phyloP scores from a whole-genome alignment of 176 grass and related monocot species.

The Saccharum officinarum region DNA sequence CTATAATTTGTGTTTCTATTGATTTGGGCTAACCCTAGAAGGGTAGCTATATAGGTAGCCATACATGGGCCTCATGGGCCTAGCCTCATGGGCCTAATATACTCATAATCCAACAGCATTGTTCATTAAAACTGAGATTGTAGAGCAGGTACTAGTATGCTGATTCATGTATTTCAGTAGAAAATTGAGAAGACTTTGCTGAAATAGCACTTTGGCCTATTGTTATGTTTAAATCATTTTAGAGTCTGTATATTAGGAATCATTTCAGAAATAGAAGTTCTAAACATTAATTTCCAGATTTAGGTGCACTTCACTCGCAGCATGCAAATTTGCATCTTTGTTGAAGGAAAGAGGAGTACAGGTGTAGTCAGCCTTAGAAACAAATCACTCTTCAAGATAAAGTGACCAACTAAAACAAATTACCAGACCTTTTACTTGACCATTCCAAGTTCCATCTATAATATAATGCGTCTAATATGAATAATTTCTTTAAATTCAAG shows the following conservation, averaged over 20 bases:
- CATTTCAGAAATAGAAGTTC: background rate
- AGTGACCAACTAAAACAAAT: background rate
- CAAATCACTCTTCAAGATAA: background rate
- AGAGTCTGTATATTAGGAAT: background rate
- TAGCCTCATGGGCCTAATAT: too few species aligned
- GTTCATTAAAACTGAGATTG: background rate
- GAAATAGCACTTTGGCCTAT: background rate
- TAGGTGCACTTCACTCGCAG: background rate
- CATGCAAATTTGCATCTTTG: background rate
- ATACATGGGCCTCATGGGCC: too few species aligned
- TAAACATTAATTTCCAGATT: background rate
- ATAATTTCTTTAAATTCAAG: slow-evolving; percentile 46
- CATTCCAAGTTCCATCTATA: background rate
- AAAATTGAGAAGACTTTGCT: background rate
- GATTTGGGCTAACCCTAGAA: too few species aligned
- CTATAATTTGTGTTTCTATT: too few species aligned
- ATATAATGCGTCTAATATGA: slow-evolving; percentile 28
- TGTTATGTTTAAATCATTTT: background rate
- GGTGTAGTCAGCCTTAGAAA: background rate
- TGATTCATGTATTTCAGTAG: background rate
- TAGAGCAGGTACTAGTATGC: background rate
- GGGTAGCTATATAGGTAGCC: too few species aligned
- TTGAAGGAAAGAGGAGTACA: background rate
- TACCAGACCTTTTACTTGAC: background rate
- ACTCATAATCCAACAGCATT: too few species aligned